A percentile compares a stretch with the other conserved stretches of the same genome.
These are phyloP conservation scores for Cladosporium velox DNA, from an alignment of 2,329 filamentous ascomycete genomes.

Conservation along the genomic window DNA sequence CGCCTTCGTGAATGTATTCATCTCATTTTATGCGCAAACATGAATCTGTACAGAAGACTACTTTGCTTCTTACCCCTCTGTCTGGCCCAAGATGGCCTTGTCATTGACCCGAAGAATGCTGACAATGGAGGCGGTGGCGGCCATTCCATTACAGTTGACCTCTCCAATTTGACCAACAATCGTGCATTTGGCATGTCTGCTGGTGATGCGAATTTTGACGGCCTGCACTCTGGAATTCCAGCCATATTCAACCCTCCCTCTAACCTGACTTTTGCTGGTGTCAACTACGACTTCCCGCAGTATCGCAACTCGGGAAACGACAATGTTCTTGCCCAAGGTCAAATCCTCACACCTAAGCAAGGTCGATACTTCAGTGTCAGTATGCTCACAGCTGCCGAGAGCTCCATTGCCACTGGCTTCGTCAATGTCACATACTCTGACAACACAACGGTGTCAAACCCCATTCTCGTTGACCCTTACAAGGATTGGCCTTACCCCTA, in stretches of 20 bases:
- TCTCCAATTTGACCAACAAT: constrained; percentile 38
- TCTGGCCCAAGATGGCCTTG: constrained; percentile 31
- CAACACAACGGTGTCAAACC: constrained; percentile 37
- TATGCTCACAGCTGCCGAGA: constrained; percentile 45
- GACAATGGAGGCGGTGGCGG: constrained; percentile 24
- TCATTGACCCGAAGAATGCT: constrained; percentile 36
- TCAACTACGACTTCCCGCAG: constrained; percentile 41
- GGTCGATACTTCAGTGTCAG: constrained; percentile 42
- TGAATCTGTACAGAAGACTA: neutral
- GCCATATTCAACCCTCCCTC: constrained; percentile 40
- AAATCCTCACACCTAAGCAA: constrained; percentile 37
- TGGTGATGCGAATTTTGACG: constrained; percentile 42
- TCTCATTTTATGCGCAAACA: neutral
- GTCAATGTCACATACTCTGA: constrained; percentile 44
- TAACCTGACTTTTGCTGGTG: constrained; percentile 42
- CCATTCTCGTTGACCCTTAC: constrained; percentile 42
- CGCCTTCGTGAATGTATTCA: neutral
- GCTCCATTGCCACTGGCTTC: constrained; percentile 40
- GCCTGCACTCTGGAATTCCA: constrained; percentile 41
- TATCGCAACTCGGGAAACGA: constrained; percentile 42
- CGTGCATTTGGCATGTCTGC: constrained; percentile 41
- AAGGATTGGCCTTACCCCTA: constrained; percentile 46
- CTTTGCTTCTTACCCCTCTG: neutral
- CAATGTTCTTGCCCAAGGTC: constrained; percentile 43
- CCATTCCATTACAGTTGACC: constrained; percentile 31